Evolutionary conservation across 495 filamentous ascomycete species (phyloP).

Genomic region (Trichocladium uniseriatum): DNA sequence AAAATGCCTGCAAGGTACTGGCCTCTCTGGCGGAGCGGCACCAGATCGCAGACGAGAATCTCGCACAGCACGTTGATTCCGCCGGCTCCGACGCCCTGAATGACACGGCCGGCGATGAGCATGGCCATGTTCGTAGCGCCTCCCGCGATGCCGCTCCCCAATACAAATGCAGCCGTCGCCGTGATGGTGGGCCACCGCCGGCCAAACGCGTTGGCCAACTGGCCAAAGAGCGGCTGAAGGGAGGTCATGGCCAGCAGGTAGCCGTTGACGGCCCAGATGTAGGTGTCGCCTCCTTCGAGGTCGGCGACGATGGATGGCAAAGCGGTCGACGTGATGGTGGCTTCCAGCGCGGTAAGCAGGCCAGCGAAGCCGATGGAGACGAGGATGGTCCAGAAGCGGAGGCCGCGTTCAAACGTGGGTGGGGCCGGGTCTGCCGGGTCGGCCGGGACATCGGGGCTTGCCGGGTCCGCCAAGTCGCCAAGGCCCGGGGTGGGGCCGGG

Average conservation of each 20-base stretch:
- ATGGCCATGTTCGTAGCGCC: constrained; percentile 35
- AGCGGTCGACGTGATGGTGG: constrained; percentile 33
- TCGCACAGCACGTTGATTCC: constrained; percentile 67
- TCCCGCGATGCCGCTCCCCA: constrained; percentile 34
- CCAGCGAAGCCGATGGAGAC: constrained; percentile 2
- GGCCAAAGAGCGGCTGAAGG: constrained; percentile 14
- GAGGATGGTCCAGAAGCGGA: constrained; percentile 14
- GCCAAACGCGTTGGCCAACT: constrained; percentile 15
- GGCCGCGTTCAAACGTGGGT: background rate
- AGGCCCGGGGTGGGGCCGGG: no score
- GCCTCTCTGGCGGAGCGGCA: constrained; percentile 55
- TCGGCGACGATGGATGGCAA: constrained; percentile 32
- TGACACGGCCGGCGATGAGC: constrained; percentile 60
- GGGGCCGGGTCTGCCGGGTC: no score
- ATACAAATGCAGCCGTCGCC: constrained; percentile 25
- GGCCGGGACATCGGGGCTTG: no score
- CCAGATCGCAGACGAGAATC: constrained; percentile 61
- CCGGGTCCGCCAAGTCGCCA: no score
- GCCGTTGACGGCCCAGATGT: constrained; percentile 36
- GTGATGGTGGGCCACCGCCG: constrained; percentile 3
- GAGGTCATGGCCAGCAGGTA: constrained; percentile 27
- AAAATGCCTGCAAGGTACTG: constrained; percentile 48
- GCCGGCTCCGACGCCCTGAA: constrained; percentile 72
- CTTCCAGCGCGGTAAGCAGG: constrained; percentile 30
- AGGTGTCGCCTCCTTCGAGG: constrained; percentile 26